Evolutionary conservation across 371 early-diverging fungal genomes (phyloP).

Genomic region (Basidiobolus heterosporus): DNA sequence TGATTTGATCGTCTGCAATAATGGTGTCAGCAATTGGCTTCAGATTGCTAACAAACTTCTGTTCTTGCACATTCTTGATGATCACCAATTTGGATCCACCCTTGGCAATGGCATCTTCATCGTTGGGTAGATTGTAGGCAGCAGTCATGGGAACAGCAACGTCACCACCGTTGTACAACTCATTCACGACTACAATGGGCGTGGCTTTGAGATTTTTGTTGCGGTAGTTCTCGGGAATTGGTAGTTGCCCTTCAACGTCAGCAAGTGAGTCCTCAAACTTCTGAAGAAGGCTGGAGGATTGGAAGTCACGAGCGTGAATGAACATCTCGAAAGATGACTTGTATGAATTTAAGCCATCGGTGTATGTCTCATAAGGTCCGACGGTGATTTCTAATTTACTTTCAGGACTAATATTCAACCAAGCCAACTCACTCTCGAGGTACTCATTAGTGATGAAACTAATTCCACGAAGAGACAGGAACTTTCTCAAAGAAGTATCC

Average conservation of each 20-base stretch:
- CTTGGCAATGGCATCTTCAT: conserved; percentile 54
- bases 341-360: conserved; percentile 43
- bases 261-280: conserved; percentile 50
- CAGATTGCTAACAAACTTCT: conserved; percentile 35
- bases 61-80: conserved; percentile 68
- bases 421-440: conserved; percentile 47
- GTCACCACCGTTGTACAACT: conserved; percentile 56
- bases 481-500: conserved; percentile 31
- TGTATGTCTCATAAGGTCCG: conserved; percentile 69
- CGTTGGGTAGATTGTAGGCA: conserved; percentile 72
- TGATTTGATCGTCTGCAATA: conserved; percentile 30
- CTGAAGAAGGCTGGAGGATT: conserved; percentile 34
- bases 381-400: conserved; percentile 36
- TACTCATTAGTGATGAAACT: conserved; percentile 49
- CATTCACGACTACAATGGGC: conserved; percentile 66
- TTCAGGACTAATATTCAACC: conserved; percentile 44
- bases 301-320: conserved; percentile 57
- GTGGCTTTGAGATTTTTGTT: conserved; percentile 47
- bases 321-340: conserved; percentile 59
- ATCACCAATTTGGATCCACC: conserved; percentile 62
- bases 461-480: conserved; percentile 37
- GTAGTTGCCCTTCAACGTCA: conserved; percentile 49
- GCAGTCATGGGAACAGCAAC: conserved; percentile 58
- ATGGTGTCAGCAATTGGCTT: conserved; percentile 44
- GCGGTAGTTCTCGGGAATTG: conserved; percentile 53